A percentile compares a stretch with the other conserved stretches of the same genome.
Conservation (phyloP, 2,329 filamentous ascomycete species). For the Hawksworthiomyces lignivorus region DNA sequence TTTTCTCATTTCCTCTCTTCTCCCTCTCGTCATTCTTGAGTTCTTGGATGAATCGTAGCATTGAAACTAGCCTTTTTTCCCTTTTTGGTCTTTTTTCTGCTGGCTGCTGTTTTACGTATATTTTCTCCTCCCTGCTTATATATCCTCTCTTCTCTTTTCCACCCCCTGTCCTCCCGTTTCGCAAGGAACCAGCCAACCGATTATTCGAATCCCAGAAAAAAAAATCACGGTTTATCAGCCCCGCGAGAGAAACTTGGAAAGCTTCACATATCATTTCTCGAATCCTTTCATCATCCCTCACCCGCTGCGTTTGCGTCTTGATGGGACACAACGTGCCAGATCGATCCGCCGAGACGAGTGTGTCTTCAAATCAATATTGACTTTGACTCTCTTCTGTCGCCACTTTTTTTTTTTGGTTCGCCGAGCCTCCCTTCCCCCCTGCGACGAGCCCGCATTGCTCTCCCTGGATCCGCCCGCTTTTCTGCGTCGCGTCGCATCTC, state of each 20-base stretch:
- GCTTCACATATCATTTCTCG: neutral
- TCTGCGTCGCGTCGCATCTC: slow-evolving; percentile 7
- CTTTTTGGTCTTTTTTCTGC: slow-evolving; percentile 3
- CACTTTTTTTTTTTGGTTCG: neutral
- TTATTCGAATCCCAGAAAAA: too few relatives aligned
- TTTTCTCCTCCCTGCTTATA: neutral
- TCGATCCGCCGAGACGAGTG: too few relatives aligned
- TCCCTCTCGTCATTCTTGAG: too few relatives aligned
- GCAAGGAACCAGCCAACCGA: slow-evolving; percentile 9
- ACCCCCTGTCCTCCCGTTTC: slow-evolving; percentile 1
- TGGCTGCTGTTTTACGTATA: too few relatives aligned
- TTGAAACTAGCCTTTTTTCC: neutral
- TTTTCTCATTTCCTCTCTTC: neutral
- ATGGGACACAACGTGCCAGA: too few relatives aligned
- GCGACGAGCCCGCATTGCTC: too few relatives aligned
- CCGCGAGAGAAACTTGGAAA: slow-evolving; percentile 3
- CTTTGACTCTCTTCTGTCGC: slow-evolving; percentile 4
- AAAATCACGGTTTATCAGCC: slow-evolving; percentile 5
- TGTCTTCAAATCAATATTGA: slow-evolving; percentile 14
- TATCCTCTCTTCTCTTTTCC: neutral
- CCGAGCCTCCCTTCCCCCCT: too few relatives aligned
- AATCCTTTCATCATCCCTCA: neutral
- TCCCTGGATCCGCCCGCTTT: too few relatives aligned
- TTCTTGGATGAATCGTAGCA: neutral
- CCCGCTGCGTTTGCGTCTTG: neutral